phyloP scores from a whole-genome alignment of 1,284 basidiomycete species.

The Phlebopus sp. region DNA sequence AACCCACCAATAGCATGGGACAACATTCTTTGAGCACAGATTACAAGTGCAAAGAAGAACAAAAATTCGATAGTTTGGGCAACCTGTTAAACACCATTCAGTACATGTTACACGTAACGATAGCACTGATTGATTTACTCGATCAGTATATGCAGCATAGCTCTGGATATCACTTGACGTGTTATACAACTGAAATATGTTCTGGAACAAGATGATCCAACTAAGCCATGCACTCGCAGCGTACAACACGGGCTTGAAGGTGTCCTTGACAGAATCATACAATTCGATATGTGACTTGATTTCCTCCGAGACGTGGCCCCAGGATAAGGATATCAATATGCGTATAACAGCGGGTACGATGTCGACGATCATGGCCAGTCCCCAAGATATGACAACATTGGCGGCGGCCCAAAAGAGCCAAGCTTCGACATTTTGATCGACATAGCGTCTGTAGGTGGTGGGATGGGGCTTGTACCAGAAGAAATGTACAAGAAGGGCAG shows the following conservation, averaged over 20 bases:
- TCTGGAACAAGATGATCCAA: constrained; percentile 66
- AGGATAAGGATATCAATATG: constrained; percentile 52
- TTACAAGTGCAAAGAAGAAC: constrained; percentile 65
- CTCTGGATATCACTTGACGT: constrained; percentile 39
- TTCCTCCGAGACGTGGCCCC: constrained; percentile 72
- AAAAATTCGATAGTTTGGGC: constrained; percentile 62
- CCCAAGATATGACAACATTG: constrained; percentile 74
- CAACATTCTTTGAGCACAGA: constrained; percentile 61
- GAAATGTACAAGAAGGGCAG: constrained; percentile 61
- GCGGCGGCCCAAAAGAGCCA: constrained; percentile 80
- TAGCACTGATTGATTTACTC: constrained; percentile 14
- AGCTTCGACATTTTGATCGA: constrained; percentile 66
- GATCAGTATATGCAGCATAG: constrained; percentile 54
- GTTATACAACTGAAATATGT: constrained; percentile 58
- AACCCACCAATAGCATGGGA: constrained; percentile 54
- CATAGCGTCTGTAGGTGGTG: constrained; percentile 53
- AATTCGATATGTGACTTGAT: constrained; percentile 65
- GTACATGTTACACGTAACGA: not conserved
- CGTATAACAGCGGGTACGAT: constrained; percentile 55
- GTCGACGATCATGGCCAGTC: constrained; percentile 66
- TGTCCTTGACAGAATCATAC: constrained; percentile 66
- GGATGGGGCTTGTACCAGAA: constrained; percentile 63
- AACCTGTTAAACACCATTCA: constrained; percentile 33
- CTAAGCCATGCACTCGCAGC: constrained; percentile 63
- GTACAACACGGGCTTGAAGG: constrained; percentile 66